Evolutionary conservation across 2,329 filamentous ascomycete species (phyloP).

Genomic region (Amesomyces nigricolor): DNA sequence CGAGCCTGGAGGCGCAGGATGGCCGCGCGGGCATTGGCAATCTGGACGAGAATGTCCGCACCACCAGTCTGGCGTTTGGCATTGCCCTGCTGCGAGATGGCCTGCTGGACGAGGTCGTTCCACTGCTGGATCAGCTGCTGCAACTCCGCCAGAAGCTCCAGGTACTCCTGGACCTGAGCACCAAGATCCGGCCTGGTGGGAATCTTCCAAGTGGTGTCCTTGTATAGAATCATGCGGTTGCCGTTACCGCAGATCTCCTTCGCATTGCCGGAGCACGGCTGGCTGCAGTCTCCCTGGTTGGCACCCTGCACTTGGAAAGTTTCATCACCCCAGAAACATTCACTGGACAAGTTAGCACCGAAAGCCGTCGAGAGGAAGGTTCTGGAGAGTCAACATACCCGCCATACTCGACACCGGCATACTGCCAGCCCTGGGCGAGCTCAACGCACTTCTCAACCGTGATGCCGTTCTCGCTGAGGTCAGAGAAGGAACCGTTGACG

Average conservation of each 20-base stretch:
- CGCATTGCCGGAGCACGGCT: not conserved
- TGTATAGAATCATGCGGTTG: constrained; percentile 1
- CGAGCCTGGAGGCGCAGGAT: not conserved
- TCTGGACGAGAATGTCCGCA: not conserved
- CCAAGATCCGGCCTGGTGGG: not conserved
- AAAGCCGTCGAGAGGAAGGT: not conserved
- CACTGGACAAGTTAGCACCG: not conserved
- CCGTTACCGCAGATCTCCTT: not conserved
- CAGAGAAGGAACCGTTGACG: not conserved
- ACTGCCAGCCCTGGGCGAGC: constrained; percentile 1
- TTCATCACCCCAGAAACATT: constrained; percentile 1
- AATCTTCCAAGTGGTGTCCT: not conserved
- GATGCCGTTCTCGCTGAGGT: not conserved
- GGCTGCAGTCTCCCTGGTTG: not conserved
- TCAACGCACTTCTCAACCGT: not conserved
- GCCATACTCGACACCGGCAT: constrained; percentile 1
- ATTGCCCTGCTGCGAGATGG: not conserved
- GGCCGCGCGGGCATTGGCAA: not conserved
- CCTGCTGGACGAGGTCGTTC: constrained; percentile 1
- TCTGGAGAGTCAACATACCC: not conserved
- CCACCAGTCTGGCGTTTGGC: not conserved
- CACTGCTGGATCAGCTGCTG: not conserved
- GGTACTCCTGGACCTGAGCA: not conserved
- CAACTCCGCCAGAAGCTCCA: not conserved
- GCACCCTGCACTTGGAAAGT: not conserved